Base-by-base conservation (phyloP, 257 asterid genomes). In the Mentha longifolia region DNA sequence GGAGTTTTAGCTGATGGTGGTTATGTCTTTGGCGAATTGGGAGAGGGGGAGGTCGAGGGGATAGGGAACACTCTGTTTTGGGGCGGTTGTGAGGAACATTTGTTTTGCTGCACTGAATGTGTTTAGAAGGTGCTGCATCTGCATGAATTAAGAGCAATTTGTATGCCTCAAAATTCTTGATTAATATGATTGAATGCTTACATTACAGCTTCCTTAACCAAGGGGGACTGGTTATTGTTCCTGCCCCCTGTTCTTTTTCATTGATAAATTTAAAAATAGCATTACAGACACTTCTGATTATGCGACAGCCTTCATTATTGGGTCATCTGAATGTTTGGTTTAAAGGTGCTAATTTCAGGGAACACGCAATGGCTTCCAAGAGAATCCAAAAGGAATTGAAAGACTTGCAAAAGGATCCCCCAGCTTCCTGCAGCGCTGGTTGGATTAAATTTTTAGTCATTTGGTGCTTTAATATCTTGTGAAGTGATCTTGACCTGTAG, bases 391-490 rank as follows among this genome's bases (percentile, higher is more conserved):
- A 84, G 72, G 92, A 86, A 77, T 45, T 86, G 75, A 86, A 84
- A 77, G 92, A 86, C 67, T 72, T 86, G 86, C 80, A 79, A 68
- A 84, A 78, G 75, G 92, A 86, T 60, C 92, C 92, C 61, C 92
- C 92, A n/a, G 81, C 81, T 25, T 79, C 92, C 33, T 86, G 92
- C 80, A 86, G 87, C 65, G 92, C 92, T 65, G 92, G 92, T 86
- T 31, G 49, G 76, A 77, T n/a, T 33, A 7, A 15, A 64, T 9
- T 43, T 60, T 58, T 35, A 3, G 35, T 71, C 25, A 50, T 74
- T 25, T 35, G 13, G 22, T 9, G 22, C 6, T 45, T 14, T 43
- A 22, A 1, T 11, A 42, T 42, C 13, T 10, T 42, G 12, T 42
- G 47, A 42, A 42, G 47, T 42, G 47, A 42, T 10, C 3, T 42